Evolutionary conservation across 1,284 basidiomycete species (phyloP), one percentile per base, ranked within the genome.

Genomic region (Leccinum ponderosum): DNA sequence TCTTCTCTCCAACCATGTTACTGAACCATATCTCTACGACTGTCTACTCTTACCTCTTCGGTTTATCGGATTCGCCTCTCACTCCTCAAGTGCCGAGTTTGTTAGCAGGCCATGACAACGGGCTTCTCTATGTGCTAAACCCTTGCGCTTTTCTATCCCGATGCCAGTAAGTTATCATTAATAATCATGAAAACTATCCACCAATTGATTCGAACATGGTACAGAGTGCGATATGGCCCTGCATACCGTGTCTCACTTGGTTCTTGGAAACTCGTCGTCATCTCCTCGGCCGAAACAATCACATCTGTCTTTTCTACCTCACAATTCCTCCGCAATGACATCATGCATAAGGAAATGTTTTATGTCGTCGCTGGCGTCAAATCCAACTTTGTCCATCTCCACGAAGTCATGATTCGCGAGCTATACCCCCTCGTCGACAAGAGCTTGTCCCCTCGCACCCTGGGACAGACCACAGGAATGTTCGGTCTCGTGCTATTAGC

Each of bases 401-500:
- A 71, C 27, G 29, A 48, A 11, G 61, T 70, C 51, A 64, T 68
- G 58, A 53, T 62, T 31, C 61, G 31, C 31, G 53, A 58, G 2
- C 60, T 73, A 31, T 70, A 62, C 14, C 68, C 69, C 0, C 59
- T 73, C 2, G 53, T 70, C 6, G 69, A 68, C 56, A 69, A 35
- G 50, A 17, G 20, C 2, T 57, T 71, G 37, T 73, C 69, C 0
- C 63, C 22, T 2, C 68, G 57, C 31, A 59, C 55, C 3, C 33
- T 73, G 4, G 63, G 53, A 25, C 44, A 65, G 29, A 62, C 64
- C 20, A 61, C 58, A 1, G 63, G 53, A 6, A 4, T 29, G 0
- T 63, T 72, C 31, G 66, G 68, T 17, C 55, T 58, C 4, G 42
- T 44, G 3, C 33, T 70, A 44, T 57, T 64, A 3, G 60, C 60